Conservation (phyloP, 305 asterid genomes). For the Coffea humblotiana region DNA sequence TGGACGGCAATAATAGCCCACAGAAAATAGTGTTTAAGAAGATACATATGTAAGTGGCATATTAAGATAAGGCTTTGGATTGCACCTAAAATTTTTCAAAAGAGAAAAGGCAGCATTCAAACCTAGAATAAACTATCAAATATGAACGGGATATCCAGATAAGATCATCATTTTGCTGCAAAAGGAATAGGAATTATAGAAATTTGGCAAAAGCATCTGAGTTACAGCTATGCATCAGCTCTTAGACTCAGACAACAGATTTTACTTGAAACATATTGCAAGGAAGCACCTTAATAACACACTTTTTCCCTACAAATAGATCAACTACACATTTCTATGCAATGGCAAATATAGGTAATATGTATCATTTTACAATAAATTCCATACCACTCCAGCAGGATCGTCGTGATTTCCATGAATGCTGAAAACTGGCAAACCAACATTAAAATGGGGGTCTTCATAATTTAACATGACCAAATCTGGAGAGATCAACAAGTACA, state of each 20-base stretch:
- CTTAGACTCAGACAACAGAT: neutral
- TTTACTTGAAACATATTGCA: neutral
- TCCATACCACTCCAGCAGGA: slow-evolving; percentile 99
- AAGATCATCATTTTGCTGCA: neutral
- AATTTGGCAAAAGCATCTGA: no score
- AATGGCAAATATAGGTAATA: neutral
- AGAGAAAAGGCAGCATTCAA: neutral
- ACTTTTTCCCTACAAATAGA: neutral
- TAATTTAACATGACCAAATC: slow-evolving; percentile 98
- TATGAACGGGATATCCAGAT: neutral
- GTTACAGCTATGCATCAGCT: neutral
- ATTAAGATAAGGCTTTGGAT: neutral
- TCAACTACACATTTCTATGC: neutral
- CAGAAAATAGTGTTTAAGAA: slow-evolving; percentile 21
- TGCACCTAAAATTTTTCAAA: neutral
- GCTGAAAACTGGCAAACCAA: slow-evolving; percentile 97
- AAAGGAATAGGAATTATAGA: neutral
- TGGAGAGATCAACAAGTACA: slow-evolving; percentile 29
- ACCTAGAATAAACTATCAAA: neutral
- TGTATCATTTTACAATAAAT: slow-evolving; percentile 18
- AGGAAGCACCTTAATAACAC: neutral
- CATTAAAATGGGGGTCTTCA: slow-evolving; percentile 98
- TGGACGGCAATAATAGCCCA: slow-evolving; percentile 26
- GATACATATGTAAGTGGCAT: neutral
- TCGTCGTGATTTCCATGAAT: slow-evolving; percentile 99